Percentiles rank a stretch among this genome's conserved stretches.
These are phyloP conservation scores for Microcos paniculata DNA, from an alignment of 345 rosid species.

Conservation along the genomic window DNA sequence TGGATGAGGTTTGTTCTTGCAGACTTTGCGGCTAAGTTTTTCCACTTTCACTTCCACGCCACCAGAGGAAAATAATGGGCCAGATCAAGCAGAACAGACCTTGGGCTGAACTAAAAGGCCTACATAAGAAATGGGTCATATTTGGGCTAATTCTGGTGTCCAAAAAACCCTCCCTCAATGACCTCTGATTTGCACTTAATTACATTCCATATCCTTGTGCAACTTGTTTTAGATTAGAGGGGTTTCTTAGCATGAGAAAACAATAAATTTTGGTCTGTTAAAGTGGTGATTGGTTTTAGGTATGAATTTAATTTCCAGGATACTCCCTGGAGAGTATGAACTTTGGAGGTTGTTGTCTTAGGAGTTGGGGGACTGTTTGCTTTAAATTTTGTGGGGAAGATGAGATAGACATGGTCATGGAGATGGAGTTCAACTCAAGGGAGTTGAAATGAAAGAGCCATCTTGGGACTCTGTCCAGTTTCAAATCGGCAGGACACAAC, in stretches of 20 bases:
- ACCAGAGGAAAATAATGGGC: background rate
- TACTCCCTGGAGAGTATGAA: background rate
- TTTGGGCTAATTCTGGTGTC: background rate
- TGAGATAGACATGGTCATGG: no score
- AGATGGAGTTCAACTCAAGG: background rate
- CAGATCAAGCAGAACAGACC: background rate
- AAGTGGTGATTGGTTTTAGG: background rate
- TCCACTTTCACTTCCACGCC: background rate
- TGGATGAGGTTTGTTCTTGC: background rate
- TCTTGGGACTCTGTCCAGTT: background rate
- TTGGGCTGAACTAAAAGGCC: background rate
- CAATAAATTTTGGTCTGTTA: background rate
- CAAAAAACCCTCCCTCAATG: no score
- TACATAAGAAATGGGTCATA: background rate
- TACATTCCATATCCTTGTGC: no score
- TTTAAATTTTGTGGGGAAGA: slow-evolving; percentile 5
- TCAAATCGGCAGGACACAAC: background rate
- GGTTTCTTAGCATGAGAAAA: background rate
- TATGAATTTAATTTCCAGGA: background rate
- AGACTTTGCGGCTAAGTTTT: background rate
- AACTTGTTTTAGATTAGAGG: no score
- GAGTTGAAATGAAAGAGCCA: background rate
- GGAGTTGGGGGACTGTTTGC: background rate
- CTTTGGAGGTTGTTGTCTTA: background rate
- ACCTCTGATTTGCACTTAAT: no score